These are phyloP conservation scores for Starmera amethionina DNA, from an alignment of 805 yeast species.

Conservation along the genomic window DNA sequence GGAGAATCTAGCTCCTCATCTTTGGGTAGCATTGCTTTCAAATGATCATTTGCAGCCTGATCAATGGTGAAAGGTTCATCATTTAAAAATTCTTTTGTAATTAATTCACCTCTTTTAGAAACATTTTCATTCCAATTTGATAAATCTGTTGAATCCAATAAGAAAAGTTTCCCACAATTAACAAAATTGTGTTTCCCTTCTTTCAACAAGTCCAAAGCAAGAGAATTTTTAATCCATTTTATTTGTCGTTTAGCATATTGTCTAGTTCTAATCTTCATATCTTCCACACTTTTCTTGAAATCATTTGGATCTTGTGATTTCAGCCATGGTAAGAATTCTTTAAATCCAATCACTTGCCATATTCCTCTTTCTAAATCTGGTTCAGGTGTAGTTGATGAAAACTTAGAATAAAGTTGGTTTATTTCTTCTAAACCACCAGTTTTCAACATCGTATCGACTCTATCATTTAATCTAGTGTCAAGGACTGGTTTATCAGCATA, in stretches of 20 bases:
- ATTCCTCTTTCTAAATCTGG: constrained; percentile 65
- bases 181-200: constrained; percentile 35
- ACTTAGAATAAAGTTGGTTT: constrained; percentile 41
- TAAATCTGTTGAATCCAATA: constrained; percentile 74
- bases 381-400: constrained; percentile 20
- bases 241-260: constrained; percentile 83
- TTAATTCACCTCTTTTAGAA: constrained; percentile 38
- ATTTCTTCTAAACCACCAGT: constrained; percentile 68
- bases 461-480: constrained; percentile 52
- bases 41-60: constrained; percentile 29
- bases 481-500: constrained; percentile 54
- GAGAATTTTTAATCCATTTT: constrained; percentile 76
- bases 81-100: constrained; percentile 33
- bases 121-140: constrained; percentile 51
- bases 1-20: constrained; percentile 3
- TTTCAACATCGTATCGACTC: constrained; percentile 80
- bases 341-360: constrained; percentile 93
- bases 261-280: constrained; percentile 78
- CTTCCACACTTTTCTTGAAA: constrained; percentile 42
- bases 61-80: constrained; percentile 4
- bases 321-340: constrained; percentile 75
- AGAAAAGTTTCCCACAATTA: constrained; percentile 54
- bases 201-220: constrained; percentile 48
- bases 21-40: constrained; percentile 18
- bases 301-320: constrained; percentile 13